These are phyloP conservation scores for Bipolaris zeicola DNA, from an alignment of 2,329 filamentous ascomycete genomes.

Conservation along the genomic window DNA sequence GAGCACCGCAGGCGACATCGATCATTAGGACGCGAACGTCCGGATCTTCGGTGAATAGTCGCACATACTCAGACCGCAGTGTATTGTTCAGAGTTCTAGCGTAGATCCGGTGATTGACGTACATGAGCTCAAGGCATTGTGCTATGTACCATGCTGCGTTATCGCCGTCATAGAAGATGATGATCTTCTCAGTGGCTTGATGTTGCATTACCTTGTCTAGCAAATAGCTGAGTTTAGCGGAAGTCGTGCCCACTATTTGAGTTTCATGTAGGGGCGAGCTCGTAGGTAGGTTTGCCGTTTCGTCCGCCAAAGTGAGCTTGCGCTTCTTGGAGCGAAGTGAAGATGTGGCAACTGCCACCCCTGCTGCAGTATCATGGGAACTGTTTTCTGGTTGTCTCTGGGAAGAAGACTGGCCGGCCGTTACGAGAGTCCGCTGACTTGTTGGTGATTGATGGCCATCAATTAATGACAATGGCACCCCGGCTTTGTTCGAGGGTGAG, in stretches of 20 bases:
- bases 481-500: slow-evolving; percentile 39
- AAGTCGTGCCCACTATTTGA: slow-evolving; percentile 76
- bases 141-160: slow-evolving; percentile 87
- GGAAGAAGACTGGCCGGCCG: slow-evolving; percentile 29
- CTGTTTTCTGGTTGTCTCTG: slow-evolving; percentile 17
- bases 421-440: slow-evolving; percentile 30
- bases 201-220: slow-evolving; percentile 72
- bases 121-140: slow-evolving; percentile 75
- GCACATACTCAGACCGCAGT: slow-evolving; percentile 75
- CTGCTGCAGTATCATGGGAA: background rate
- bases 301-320: slow-evolving; percentile 40
- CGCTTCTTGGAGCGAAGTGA: slow-evolving; percentile 35
- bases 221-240: slow-evolving; percentile 85
- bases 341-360: slow-evolving; percentile 11
- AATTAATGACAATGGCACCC: slow-evolving; percentile 50
- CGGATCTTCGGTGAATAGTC: slow-evolving; percentile 73
- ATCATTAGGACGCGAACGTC: slow-evolving; percentile 81
- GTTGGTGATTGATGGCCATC: slow-evolving; percentile 44
- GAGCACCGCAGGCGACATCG: slow-evolving; percentile 87
- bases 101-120: slow-evolving; percentile 69
- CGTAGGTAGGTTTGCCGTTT: slow-evolving; percentile 38
- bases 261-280: slow-evolving; percentile 64
- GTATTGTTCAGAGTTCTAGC: slow-evolving; percentile 65
- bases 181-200: slow-evolving; percentile 77
- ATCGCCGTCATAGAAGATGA: slow-evolving; percentile 90